Percentiles rank a stretch among this genome's conserved stretches.
Evolutionary conservation across 192 early-diverging fungal genomes (phyloP).

Genomic region (Podila verticillata): DNA sequence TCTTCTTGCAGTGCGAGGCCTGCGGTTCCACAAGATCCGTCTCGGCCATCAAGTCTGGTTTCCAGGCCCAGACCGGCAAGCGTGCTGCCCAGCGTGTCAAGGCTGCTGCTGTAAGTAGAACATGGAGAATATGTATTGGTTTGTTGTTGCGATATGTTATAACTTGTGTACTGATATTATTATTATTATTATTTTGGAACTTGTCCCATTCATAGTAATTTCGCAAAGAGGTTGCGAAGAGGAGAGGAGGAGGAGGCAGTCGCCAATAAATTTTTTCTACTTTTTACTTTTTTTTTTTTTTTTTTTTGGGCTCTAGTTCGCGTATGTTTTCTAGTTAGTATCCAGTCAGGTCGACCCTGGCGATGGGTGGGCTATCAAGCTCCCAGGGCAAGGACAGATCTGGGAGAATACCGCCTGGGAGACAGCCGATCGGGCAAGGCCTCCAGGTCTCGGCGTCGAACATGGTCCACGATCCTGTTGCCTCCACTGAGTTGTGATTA

Average conservation of each 20-base stretch:
- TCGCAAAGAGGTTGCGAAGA: background rate
- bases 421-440: constrained; percentile 43
- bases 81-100: constrained; percentile 59
- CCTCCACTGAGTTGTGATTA: background rate
- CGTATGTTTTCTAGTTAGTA: background rate
- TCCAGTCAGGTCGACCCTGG: constrained; percentile 12
- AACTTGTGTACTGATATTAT: background rate
- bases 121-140: background rate
- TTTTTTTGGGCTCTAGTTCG: too few species aligned
- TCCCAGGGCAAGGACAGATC: constrained; percentile 43
- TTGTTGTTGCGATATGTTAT: background rate
- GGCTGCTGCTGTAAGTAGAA: constrained; percentile 40
- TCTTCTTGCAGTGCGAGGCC: constrained; percentile 96
- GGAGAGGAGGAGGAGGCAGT: background rate
- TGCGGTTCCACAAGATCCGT: constrained; percentile 96
- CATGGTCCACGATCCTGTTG: constrained; percentile 17
- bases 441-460: constrained; percentile 31
- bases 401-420: constrained; percentile 39
- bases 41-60: constrained; percentile 96
- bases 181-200: background rate
- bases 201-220: background rate
- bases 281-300: background rate
- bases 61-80: constrained; percentile 84
- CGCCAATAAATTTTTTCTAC: constrained; percentile 8
- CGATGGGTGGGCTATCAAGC: constrained; percentile 35